A percentile compares a stretch with the other conserved stretches of the same genome.
phyloP scores from a whole-genome alignment of 108 stramenopile genomes.

The Cyclotella cryptica region DNA sequence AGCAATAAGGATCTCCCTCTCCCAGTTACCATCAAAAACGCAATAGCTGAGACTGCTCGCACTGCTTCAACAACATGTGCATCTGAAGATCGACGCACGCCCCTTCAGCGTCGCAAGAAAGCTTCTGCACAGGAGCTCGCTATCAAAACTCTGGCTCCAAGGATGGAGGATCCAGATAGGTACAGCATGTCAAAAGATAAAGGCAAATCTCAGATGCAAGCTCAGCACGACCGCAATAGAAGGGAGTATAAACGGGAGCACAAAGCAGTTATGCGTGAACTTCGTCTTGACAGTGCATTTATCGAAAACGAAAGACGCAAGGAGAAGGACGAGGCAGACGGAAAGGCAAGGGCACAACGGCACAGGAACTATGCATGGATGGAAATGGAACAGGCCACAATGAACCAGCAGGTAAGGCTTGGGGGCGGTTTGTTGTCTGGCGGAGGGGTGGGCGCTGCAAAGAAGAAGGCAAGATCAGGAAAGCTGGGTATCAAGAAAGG shows the following conservation, averaged over 20 bases:
- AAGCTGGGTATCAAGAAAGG: conserved; percentile 93
- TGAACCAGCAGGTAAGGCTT: conserved; percentile 90
- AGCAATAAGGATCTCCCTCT: conserved; percentile 54
- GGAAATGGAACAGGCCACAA: conserved; percentile 90
- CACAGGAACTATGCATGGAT: conserved; percentile 92
- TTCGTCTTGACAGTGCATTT: conserved; percentile 87
- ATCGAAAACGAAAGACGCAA: conserved; percentile 82
- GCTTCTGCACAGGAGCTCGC: conserved; percentile 53
- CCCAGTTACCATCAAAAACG: conserved; percentile 49
- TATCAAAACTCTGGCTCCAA: conserved; percentile 87
- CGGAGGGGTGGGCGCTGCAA: conserved; percentile 84
- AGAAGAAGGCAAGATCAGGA: conserved; percentile 73
- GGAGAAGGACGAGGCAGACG: conserved; percentile 67
- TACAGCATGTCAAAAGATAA: conserved; percentile 93
- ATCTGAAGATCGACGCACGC: conserved; percentile 38
- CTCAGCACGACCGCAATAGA: conserved; percentile 83
- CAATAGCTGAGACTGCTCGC: conserved; percentile 53
- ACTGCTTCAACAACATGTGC: conserved; percentile 45
- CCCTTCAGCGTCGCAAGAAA: conserved; percentile 63
- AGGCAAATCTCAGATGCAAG: conserved; percentile 85
- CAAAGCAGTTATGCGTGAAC: conserved; percentile 93
- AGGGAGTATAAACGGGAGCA: conserved; percentile 96
- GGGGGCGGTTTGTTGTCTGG: conserved; percentile 87
- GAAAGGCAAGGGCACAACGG: conserved; percentile 73
- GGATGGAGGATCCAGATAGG: conserved; percentile 87